A percentile compares a stretch with the other conserved stretches of the same genome.
phyloP scores from a whole-genome alignment of 768 basidiomycete species.

The Lactarius hatsudake region DNA sequence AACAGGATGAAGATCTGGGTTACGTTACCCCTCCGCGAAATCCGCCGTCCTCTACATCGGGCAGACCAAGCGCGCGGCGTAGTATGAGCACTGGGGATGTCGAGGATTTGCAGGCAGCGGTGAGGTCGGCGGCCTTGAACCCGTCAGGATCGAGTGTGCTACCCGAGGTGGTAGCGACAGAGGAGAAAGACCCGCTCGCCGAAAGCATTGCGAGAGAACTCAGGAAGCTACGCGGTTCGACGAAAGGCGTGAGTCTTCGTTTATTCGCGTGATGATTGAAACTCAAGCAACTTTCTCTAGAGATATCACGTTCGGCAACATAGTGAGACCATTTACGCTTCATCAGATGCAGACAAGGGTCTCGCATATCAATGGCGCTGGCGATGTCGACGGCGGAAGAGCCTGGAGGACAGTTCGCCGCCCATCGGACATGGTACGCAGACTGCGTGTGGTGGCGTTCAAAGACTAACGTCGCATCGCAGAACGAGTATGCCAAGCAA shows the following conservation, averaged over 20 bases:
- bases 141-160: slow-evolving; percentile 35
- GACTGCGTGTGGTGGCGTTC: background rate
- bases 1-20: slow-evolving; percentile 45
- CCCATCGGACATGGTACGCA: slow-evolving; percentile 88
- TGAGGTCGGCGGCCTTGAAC: slow-evolving; percentile 34
- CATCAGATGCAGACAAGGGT: slow-evolving; percentile 67
- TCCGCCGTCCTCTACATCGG: slow-evolving; percentile 16
- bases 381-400: slow-evolving; percentile 76
- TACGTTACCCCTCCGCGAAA: slow-evolving; percentile 36
- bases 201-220: slow-evolving; percentile 76
- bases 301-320: slow-evolving; percentile 83
- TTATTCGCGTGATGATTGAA: slow-evolving; percentile 3
- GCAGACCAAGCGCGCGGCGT: slow-evolving; percentile 55
- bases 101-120: slow-evolving; percentile 37
- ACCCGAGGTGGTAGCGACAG: slow-evolving; percentile 41
- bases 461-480: slow-evolving; percentile 16
- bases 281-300: slow-evolving; percentile 37
- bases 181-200: slow-evolving; percentile 52
- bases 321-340: slow-evolving; percentile 72
- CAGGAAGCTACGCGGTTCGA: slow-evolving; percentile 49
- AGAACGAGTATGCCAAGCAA: slow-evolving; percentile 95
- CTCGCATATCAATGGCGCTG: slow-evolving; percentile 66
- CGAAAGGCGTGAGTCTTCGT: slow-evolving; percentile 42
- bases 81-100: slow-evolving; percentile 82
- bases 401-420: slow-evolving; percentile 88